These are phyloP conservation scores for Porcisia hertigi DNA, from an alignment of 208 protist genomes.

Conservation along the genomic window DNA sequence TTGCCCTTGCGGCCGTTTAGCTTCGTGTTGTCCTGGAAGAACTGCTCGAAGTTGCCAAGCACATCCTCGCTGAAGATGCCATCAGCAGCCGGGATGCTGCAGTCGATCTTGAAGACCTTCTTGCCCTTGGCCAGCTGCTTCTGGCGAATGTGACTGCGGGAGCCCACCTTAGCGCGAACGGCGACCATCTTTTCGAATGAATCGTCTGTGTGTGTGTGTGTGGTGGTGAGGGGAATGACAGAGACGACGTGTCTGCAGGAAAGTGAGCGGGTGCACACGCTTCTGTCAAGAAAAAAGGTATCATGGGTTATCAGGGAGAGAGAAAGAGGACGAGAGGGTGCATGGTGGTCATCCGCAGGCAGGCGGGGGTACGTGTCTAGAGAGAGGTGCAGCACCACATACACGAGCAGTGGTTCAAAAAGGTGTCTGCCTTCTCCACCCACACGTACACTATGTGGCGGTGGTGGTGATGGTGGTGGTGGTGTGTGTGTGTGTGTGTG, in stretches of 20 bases:
- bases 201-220: not conserved
- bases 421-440: no score
- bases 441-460: no score
- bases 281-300: not conserved
- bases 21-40: slow-evolving; percentile 97
- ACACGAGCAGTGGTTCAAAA: not conserved
- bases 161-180: slow-evolving; percentile 90
- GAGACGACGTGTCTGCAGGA: slow-evolving; percentile 13
- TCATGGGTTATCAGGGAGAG: not conserved
- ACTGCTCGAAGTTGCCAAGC: slow-evolving; percentile 94
- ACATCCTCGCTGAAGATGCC: slow-evolving; percentile 87
- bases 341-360: not conserved
- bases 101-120: slow-evolving; percentile 88
- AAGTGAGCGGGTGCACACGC: slow-evolving; percentile 36
- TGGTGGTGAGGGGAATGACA: not conserved
- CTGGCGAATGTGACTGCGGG: slow-evolving; percentile 80
- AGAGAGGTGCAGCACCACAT: not conserved
- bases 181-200: slow-evolving; percentile 72
- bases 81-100: slow-evolving; percentile 61
- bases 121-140: slow-evolving; percentile 89
- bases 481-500: no score
- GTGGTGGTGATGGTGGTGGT: no score
- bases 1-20: slow-evolving; percentile 98
- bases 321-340: not conserved
- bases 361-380: not conserved